Evolutionary conservation across 768 basidiomycete genomes (phyloP).

Genomic region (Fomitopsis pulvina): DNA sequence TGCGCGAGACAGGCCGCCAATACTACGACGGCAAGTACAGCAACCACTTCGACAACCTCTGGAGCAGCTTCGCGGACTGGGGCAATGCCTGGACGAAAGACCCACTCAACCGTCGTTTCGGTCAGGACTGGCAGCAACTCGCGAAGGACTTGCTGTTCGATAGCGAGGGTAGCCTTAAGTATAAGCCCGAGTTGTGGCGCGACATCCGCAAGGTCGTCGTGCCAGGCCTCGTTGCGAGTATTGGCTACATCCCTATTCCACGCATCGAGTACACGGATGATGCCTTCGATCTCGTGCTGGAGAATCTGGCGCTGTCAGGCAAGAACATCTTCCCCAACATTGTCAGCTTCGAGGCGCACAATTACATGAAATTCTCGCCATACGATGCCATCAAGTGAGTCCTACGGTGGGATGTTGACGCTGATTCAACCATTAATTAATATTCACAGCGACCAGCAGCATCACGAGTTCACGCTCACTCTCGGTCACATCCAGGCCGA

Average conservation of each 20-base stretch:
- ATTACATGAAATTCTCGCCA: conserved; percentile 79
- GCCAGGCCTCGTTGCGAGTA: conserved; percentile 67
- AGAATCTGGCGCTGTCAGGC: conserved; percentile 86
- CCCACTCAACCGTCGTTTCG: conserved; percentile 65
- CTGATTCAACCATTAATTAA: background rate
- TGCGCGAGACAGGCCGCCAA: conserved; percentile 63
- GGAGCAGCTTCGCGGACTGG: conserved; percentile 64
- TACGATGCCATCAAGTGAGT: conserved; percentile 40
- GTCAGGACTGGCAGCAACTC: conserved; percentile 73
- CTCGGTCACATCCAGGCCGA: conserved; percentile 88
- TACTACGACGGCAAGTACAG: conserved; percentile 79
- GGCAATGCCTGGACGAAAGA: conserved; percentile 83
- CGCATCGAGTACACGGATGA: conserved; percentile 93
- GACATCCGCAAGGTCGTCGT: conserved; percentile 81
- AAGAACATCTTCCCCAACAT: conserved; percentile 85
- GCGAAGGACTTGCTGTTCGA: conserved; percentile 78
- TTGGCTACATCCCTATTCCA: conserved; percentile 87
- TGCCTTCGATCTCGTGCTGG: conserved; percentile 79
- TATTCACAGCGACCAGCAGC: conserved; percentile 41
- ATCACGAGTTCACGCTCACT: conserved; percentile 71
- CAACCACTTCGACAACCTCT: conserved; percentile 73
- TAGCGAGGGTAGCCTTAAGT: conserved; percentile 73
- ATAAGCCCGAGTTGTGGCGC: conserved; percentile 78
- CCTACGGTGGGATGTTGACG: too few species aligned
- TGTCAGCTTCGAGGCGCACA: conserved; percentile 66